phyloP scores from a whole-genome alignment of 768 basidiomycete genomes.

The Leucocoprinus leucothites region DNA sequence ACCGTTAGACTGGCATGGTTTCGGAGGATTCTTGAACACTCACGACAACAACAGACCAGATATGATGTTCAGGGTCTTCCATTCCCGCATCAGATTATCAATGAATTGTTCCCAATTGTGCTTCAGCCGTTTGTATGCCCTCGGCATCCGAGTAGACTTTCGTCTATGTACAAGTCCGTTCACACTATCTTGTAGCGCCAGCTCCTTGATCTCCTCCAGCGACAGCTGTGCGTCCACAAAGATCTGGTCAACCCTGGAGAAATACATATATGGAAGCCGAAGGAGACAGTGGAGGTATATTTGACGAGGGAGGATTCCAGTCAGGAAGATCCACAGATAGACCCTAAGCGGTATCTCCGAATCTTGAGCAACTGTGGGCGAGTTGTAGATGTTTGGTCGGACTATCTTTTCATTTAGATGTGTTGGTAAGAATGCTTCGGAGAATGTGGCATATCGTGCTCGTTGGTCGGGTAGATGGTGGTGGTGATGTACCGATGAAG shows the following conservation, averaged over 20 bases:
- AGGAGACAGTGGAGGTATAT: conserved; percentile 40
- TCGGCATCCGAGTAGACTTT: conserved; percentile 11
- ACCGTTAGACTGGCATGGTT: neutral
- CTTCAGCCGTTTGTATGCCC: conserved; percentile 18
- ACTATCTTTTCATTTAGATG: neutral
- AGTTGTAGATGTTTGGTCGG: neutral
- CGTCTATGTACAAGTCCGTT: conserved; percentile 6
- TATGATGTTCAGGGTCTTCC: conserved; percentile 17
- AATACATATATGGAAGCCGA: conserved; percentile 62
- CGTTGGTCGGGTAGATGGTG: too few species aligned
- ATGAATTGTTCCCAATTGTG: conserved; percentile 15
- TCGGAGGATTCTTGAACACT: neutral
- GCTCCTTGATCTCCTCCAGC: conserved; percentile 49
- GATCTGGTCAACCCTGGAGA: conserved; percentile 59
- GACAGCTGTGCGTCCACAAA: conserved; percentile 64
- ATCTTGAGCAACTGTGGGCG: conserved; percentile 4
- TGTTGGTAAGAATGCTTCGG: neutral
- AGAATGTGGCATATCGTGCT: neutral
- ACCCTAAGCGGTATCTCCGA: neutral
- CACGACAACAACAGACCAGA: conserved; percentile 13
- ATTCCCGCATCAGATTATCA: conserved; percentile 15
- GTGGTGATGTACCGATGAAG: too few species aligned
- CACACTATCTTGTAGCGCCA: conserved; percentile 30
- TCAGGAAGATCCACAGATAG: conserved; percentile 14
- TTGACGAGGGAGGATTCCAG: conserved; percentile 28